These are phyloP conservation scores for maize (Zea mays) DNA, from an alignment of 176 grass and related monocot genomes.

Conservation along the genomic window DNA sequence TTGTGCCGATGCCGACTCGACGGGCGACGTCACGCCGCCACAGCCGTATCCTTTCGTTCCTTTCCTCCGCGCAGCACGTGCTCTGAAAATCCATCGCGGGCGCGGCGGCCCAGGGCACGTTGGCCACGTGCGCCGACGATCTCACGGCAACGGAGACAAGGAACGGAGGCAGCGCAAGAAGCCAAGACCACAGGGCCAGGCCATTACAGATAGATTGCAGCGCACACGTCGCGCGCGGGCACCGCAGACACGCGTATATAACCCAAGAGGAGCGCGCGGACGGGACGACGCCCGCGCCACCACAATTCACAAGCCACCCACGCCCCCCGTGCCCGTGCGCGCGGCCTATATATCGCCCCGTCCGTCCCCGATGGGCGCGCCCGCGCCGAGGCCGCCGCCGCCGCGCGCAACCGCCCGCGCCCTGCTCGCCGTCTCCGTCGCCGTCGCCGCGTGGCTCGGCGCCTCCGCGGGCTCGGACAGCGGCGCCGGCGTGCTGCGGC, in stretches of 20 bases:
- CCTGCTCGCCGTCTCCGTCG: not conserved
- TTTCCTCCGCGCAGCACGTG: not conserved
- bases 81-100: not conserved
- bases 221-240: not conserved
- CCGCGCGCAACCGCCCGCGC: not conserved
- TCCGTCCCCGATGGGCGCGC: slow-evolving; percentile 19
- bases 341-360: not conserved
- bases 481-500: not conserved
- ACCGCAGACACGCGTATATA: slow-evolving; percentile 30
- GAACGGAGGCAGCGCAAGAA: not conserved
- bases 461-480: not conserved
- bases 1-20: not conserved
- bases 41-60: not conserved
- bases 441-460: not conserved
- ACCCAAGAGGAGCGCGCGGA: not conserved
- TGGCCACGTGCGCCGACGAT: slow-evolving; percentile 22
- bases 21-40: not conserved
- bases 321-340: no score
- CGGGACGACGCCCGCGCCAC: not conserved
- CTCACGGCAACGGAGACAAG: not conserved
- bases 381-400: not conserved
- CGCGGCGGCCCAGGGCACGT: slow-evolving; percentile 1
- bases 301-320: not conserved
- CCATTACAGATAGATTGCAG: not conserved
- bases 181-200: slow-evolving; percentile 15